These are phyloP conservation scores for Seminavis robusta DNA, from an alignment of 108 stramenopile species.

Conservation along the genomic window DNA sequence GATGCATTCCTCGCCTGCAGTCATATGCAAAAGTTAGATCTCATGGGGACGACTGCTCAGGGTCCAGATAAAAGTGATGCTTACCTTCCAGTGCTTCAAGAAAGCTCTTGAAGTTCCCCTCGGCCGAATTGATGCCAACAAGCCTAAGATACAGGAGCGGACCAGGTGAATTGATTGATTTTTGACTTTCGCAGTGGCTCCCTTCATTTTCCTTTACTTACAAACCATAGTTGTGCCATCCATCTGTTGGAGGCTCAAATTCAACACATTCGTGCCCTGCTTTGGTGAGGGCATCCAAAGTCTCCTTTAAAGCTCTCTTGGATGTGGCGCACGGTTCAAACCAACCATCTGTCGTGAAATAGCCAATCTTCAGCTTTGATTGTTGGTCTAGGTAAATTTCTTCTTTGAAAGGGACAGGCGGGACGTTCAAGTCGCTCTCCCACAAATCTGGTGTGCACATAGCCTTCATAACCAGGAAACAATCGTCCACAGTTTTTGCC, in stretches of 20 bases:
- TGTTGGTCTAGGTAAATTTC: background rate
- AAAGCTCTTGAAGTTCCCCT: slow-evolving; percentile 15
- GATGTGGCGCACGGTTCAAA: slow-evolving; percentile 21
- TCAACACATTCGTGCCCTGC: slow-evolving; percentile 16
- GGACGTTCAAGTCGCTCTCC: slow-evolving; percentile 4
- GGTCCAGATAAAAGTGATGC: too few species aligned
- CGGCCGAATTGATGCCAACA: slow-evolving; percentile 17
- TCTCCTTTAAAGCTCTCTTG: slow-evolving; percentile 10
- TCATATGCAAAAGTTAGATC: too few species aligned
- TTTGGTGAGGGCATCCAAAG: slow-evolving; percentile 7
- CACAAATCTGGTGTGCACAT: slow-evolving; percentile 9
- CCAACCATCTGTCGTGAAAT: slow-evolving; percentile 20
- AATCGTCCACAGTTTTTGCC: slow-evolving; percentile 11
- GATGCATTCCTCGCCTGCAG: slow-evolving; percentile 10
- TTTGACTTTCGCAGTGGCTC: too few species aligned
- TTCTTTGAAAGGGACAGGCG: slow-evolving; percentile 4
- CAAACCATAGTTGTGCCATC: slow-evolving; percentile 12
- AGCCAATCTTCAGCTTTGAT: slow-evolving; percentile 13
- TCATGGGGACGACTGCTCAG: too few species aligned
- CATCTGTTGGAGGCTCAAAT: slow-evolving; percentile 13
- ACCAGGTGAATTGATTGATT: too few species aligned
- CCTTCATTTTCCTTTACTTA: too few species aligned
- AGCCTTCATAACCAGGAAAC: slow-evolving; percentile 5
- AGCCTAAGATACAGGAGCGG: too few species aligned
- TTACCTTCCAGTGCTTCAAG: slow-evolving; percentile 16